phyloP scores from a whole-genome alignment of 75 land plant species.

The Cryptomeria japonica region DNA sequence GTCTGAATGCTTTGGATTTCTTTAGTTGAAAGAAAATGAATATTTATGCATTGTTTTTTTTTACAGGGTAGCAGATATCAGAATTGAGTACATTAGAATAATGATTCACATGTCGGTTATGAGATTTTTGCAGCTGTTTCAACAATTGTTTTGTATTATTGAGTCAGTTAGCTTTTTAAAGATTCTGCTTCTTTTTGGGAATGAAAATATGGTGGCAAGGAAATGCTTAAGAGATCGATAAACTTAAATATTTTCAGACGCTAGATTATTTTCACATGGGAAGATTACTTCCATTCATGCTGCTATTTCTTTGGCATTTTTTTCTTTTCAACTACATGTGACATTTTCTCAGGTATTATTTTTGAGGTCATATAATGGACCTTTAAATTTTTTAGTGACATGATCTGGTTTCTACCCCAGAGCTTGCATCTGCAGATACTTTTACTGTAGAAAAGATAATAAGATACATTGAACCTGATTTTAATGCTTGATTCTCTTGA shows the following conservation, averaged over 20 bases:
- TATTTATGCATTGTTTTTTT: neutral
- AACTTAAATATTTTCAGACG: neutral
- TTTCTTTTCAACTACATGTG: neutral
- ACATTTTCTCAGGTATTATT: no score
- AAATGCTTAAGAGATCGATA: neutral
- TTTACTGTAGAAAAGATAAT: neutral
- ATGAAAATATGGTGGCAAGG: neutral
- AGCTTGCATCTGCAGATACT: neutral
- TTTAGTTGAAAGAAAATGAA: neutral
- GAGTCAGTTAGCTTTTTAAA: neutral
- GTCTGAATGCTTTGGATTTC: neutral
- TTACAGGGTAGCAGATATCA: neutral
- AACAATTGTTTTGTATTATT: neutral
- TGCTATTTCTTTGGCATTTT: neutral
- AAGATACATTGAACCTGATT: neutral
- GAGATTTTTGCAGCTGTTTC: neutral
- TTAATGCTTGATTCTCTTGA: neutral
- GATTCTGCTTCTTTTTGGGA: neutral
- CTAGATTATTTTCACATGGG: neutral
- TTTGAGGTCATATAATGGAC: neutral
- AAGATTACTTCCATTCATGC: neutral
- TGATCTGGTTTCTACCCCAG: neutral
- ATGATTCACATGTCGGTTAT: neutral
- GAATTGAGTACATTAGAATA: neutral
- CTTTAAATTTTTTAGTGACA: neutral